phyloP scores from a whole-genome alignment of 1,284 basidiomycete species.

The Cutaneotrichosporon sp. region DNA sequence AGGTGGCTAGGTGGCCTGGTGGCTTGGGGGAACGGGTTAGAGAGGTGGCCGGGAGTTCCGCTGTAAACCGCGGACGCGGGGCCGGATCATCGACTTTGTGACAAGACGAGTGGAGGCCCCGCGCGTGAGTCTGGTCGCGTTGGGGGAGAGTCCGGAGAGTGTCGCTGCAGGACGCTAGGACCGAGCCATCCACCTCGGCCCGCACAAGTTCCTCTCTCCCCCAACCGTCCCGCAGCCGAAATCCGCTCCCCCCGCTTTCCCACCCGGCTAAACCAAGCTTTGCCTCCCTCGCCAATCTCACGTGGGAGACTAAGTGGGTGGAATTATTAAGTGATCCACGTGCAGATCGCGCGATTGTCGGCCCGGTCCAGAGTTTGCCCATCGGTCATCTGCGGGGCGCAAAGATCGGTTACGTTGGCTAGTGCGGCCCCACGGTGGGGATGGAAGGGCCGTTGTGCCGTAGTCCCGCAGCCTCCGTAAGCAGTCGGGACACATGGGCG shows the following conservation, averaged over 20 bases:
- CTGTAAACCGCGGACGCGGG: neutral
- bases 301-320: neutral
- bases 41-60: neutral
- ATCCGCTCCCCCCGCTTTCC: neutral
- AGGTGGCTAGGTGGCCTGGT: no score
- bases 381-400: neutral
- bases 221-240: neutral
- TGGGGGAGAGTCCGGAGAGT: neutral
- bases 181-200: conserved; percentile 1
- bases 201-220: neutral
- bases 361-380: no score
- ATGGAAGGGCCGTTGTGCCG: no score
- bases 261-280: neutral
- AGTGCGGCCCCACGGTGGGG: no score
- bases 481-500: no score
- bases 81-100: conserved; percentile 2
- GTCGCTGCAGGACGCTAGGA: no score
- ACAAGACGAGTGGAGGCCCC: neutral
- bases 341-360: neutral
- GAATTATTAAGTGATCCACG: neutral
- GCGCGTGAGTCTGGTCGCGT: neutral
- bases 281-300: neutral
- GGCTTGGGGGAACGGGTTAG: neutral
- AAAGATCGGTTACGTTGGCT: no score
- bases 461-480: no score